Conservation (phyloP, 345 rosid genomes). For the Brassica juncea region DNA sequence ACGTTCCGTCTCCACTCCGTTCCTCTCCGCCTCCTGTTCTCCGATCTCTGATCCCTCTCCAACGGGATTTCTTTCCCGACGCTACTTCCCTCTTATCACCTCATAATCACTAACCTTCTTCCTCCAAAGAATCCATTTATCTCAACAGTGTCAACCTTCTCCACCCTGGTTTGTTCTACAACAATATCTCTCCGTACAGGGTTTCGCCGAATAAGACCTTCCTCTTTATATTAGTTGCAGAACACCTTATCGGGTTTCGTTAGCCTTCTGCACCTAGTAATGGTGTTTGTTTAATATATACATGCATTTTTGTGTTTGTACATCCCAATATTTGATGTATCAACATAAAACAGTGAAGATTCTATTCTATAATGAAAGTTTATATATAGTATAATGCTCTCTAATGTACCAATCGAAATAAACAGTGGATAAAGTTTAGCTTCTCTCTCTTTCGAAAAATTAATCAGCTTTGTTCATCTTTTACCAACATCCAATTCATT, state of each 20-base stretch:
- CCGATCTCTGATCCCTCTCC: conserved; percentile 39
- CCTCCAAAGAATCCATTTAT: conserved; percentile 11
- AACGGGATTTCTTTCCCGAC: conserved; percentile 41
- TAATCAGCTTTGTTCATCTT: too few relatives aligned
- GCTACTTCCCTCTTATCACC: conserved; percentile 41
- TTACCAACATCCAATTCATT: too few relatives aligned
- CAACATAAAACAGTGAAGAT: too few relatives aligned
- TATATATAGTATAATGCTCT: too few relatives aligned
- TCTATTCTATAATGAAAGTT: too few relatives aligned
- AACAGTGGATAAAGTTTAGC: not conserved
- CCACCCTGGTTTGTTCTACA: conserved; percentile 45
- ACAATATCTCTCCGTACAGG: conserved; percentile 44
- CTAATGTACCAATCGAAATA: too few relatives aligned
- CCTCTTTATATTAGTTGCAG: conserved; percentile 12
- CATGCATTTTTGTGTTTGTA: not conserved
- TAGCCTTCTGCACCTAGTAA: not conserved
- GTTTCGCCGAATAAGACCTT: conserved; percentile 30
- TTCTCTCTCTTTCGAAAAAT: too few relatives aligned
- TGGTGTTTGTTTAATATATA: not conserved
- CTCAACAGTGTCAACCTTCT: conserved; percentile 36
- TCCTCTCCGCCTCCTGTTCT: conserved; percentile 44
- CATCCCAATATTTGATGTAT: not conserved
- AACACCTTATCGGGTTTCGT: too few relatives aligned
- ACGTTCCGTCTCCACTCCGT: conserved; percentile 49
- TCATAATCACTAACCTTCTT: conserved; percentile 28